Evolutionary conservation across 768 basidiomycete genomes (phyloP).

Genomic region (Lactarius quietus): DNA sequence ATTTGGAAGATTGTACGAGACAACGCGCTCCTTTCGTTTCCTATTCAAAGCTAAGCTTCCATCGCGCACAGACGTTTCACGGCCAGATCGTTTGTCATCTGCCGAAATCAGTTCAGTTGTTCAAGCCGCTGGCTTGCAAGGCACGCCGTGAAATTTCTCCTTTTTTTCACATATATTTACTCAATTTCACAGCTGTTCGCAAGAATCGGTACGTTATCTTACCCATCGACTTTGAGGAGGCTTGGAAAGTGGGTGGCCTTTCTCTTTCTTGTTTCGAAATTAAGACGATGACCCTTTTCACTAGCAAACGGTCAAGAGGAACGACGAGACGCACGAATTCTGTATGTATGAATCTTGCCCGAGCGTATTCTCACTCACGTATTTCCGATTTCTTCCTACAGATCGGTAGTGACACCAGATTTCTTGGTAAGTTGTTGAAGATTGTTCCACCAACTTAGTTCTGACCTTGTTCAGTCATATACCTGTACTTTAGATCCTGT

Average conservation of each 20-base stretch:
- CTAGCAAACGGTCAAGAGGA: conserved; percentile 95
- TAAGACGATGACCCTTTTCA: conserved; percentile 30
- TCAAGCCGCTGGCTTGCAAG: conserved; percentile 96
- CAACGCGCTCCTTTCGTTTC: conserved; percentile 1
- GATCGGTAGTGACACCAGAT: conserved; percentile 37
- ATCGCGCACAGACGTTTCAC: conserved; percentile 77
- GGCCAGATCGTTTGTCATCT: conserved; percentile 92
- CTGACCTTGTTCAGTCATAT: conserved; percentile 29
- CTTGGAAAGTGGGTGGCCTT: conserved; percentile 93
- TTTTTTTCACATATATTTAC: neutral
- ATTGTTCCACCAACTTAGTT: conserved; percentile 23
- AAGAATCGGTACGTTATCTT: conserved; percentile 98
- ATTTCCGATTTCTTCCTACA: conserved; percentile 17
- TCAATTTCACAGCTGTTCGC: conserved; percentile 67
- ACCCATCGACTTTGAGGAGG: conserved; percentile 97
- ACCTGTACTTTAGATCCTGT: conserved; percentile 39
- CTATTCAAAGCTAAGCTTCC: neutral
- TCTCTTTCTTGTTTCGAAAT: conserved; percentile 40
- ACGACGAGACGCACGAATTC: conserved; percentile 96
- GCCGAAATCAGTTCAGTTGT: conserved; percentile 95
- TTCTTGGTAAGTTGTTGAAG: conserved; percentile 27
- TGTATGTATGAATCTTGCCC: conserved; percentile 47
- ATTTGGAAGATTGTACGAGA: conserved; percentile 91
- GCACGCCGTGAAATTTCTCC: conserved; percentile 36
- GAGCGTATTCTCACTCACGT: conserved; percentile 19